Evolutionary conservation across 805 yeast species (phyloP).

Genomic region (Blastobotrys parvus): DNA sequence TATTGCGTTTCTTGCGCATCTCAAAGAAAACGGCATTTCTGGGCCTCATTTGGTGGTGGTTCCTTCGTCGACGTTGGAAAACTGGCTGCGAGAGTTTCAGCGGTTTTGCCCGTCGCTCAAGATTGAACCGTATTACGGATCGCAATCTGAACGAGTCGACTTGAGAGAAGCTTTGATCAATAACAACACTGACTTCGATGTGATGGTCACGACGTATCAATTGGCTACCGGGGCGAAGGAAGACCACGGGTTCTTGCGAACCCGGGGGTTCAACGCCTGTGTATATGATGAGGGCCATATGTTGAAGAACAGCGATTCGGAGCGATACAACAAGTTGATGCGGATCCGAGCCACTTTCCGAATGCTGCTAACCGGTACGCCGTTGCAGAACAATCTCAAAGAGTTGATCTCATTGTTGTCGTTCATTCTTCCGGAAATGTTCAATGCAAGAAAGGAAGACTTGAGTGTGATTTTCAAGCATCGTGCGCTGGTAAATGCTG

Average conservation of each 20-base stretch:
- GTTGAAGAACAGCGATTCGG: conserved; percentile 83
- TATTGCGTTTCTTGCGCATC: conserved; percentile 79
- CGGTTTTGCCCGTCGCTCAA: conserved; percentile 74
- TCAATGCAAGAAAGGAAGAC: conserved; percentile 75
- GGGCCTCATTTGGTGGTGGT: conserved; percentile 94
- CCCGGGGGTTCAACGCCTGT: conserved; percentile 71
- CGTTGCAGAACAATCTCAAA: conserved; percentile 84
- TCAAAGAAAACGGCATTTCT: conserved; percentile 54
- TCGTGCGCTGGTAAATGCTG: conserved; percentile 58
- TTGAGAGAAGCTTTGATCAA: conserved; percentile 60
- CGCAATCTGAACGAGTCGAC: conserved; percentile 75
- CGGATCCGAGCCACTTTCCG: conserved; percentile 76
- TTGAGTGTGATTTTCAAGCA: conserved; percentile 78
- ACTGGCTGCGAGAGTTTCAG: conserved; percentile 92
- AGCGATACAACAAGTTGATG: conserved; percentile 83
- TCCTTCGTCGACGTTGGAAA: conserved; percentile 93
- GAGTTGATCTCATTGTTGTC: conserved; percentile 87
- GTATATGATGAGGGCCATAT: conserved; percentile 98
- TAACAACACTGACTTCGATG: conserved; percentile 58
- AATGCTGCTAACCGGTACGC: conserved; percentile 89
- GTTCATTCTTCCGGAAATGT: conserved; percentile 79
- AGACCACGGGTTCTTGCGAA: conserved; percentile 71
- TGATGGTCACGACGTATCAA: conserved; percentile 88
- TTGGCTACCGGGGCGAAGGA: conserved; percentile 80
- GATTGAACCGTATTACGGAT: conserved; percentile 92